Evolutionary conservation across 108 stramenopile genomes (phyloP), one percentile per base, ranked within the genome.

Genomic region (Cyclotella cryptica): DNA sequence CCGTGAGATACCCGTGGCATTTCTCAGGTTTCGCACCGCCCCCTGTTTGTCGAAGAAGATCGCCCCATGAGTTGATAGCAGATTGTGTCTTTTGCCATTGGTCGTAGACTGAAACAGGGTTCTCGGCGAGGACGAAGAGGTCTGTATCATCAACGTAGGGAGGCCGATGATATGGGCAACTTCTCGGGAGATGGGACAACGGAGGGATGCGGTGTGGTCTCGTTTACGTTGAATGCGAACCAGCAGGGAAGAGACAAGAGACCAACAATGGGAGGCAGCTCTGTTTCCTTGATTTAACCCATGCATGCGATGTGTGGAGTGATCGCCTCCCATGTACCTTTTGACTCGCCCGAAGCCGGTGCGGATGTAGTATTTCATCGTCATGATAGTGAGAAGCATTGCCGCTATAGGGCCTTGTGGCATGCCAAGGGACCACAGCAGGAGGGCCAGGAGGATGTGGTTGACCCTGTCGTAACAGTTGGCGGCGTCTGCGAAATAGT

Each of bases 201-300:
- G 11, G 0, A 81, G 13, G 0, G 46, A 15, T 6, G 71, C 69
- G 0, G 45, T 69, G 40, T 81, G 75, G 0, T 62, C 80, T 42
- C 26, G n/a, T 17, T 19, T 22, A 0, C 58, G 27, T 7, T 77
- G 75, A 17, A 42, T 52, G 13, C 21, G 26, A 12, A 82, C 19
- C 29, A 82, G 57, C 0, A 61, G 12, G 0, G 69, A 41, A 35
- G 61, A 55, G 14, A 66, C 17, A 5, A 61, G 21, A 13, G 42
- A 14, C 81, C 81, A 71, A 6, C 51, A 43, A 4, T 75, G 41
- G 0, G 81, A 75, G 0, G 81, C 69, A 0, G 61, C 81, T 0
- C 61, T 44, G 41, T 75, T 77, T 0, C 75, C 81, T 66, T 82
- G 81, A 1, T 68, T 69, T 5, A 82, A 51, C 0, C 81, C 81